phyloP scores from a whole-genome alignment of 768 basidiomycete species.

The Steccherinum ochraceum region DNA sequence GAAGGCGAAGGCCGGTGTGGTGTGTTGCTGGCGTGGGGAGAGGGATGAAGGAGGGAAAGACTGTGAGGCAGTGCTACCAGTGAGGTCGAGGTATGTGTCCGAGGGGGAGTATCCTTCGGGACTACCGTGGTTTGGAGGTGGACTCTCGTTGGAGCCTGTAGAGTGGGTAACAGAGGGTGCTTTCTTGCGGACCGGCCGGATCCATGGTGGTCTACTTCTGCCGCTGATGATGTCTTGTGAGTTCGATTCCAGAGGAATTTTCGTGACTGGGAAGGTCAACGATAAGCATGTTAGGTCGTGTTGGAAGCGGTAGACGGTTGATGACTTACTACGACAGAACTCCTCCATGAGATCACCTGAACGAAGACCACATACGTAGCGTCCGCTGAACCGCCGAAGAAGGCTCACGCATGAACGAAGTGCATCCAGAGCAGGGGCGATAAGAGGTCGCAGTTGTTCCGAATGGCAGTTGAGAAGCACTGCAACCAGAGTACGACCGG shows the following conservation, averaged over 20 bases:
- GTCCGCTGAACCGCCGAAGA: slow-evolving; percentile 82
- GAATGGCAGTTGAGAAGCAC: slow-evolving; percentile 83
- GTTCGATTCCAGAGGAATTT: slow-evolving; percentile 75
- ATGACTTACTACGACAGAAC: slow-evolving; percentile 79
- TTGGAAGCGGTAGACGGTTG: background rate
- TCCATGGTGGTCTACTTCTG: slow-evolving; percentile 70
- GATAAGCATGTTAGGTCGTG: background rate
- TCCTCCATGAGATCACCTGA: slow-evolving; percentile 94
- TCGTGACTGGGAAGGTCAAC: slow-evolving; percentile 50
- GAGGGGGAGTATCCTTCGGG: slow-evolving; percentile 57
- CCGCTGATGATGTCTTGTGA: slow-evolving; percentile 44
- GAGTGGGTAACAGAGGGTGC: slow-evolving; percentile 43
- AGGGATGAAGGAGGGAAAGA: background rate
- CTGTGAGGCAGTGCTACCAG: slow-evolving; percentile 8
- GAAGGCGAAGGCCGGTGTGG: slow-evolving; percentile 16
- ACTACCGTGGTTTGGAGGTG: slow-evolving; percentile 37
- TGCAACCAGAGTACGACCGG: slow-evolving; percentile 84
- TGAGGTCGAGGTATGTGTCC: slow-evolving; percentile 55
- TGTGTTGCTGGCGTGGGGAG: slow-evolving; percentile 5
- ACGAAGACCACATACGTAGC: slow-evolving; percentile 87
- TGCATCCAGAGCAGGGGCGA: slow-evolving; percentile 78
- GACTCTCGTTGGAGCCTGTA: slow-evolving; percentile 21
- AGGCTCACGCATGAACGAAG: slow-evolving; percentile 84
- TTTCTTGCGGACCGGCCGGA: slow-evolving; percentile 83
- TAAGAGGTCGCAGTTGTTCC: slow-evolving; percentile 68